A percentile compares a stretch with the other conserved stretches of the same genome.
These are phyloP conservation scores for Starmerella bombicola DNA, from an alignment of 805 yeast genomes.

Conservation along the genomic window DNA sequence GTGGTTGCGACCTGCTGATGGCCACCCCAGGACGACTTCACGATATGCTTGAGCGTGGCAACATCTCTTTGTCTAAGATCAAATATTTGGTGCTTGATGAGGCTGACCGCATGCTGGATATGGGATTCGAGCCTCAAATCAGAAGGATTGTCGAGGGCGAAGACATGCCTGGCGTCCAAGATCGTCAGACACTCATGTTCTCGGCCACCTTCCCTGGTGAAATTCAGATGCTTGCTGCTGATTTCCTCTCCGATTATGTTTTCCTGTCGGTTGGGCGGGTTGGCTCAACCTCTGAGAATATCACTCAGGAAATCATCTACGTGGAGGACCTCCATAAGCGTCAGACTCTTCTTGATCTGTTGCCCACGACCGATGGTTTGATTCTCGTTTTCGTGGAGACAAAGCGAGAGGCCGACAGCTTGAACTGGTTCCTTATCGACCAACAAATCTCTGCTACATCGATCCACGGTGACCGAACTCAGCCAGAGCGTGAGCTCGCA, in stretches of 20 bases:
- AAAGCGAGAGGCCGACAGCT: slow-evolving; percentile 93
- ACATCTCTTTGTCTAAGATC: slow-evolving; percentile 76
- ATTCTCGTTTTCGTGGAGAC: slow-evolving; percentile 95
- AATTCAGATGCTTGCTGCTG: slow-evolving; percentile 93
- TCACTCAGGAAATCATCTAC: slow-evolving; percentile 82
- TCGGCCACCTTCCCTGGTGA: slow-evolving; percentile 98
- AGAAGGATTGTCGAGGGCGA: slow-evolving; percentile 95
- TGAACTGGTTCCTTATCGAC: slow-evolving; percentile 80
- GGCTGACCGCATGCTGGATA: slow-evolving; percentile 99
- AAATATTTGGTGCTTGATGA: slow-evolving; percentile 97
- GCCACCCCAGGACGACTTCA: slow-evolving; percentile 99
- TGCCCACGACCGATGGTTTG: slow-evolving; percentile 71
- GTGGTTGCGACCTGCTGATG: slow-evolving; percentile 90
- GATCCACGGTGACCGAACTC: slow-evolving; percentile 98
- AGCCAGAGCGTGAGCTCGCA: slow-evolving; percentile 95
- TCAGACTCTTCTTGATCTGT: slow-evolving; percentile 76
- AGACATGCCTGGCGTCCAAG: slow-evolving; percentile 87
- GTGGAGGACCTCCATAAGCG: slow-evolving; percentile 92
- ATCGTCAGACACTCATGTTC: slow-evolving; percentile 96
- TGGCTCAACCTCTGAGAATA: slow-evolving; percentile 97
- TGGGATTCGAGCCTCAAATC: slow-evolving; percentile 99
- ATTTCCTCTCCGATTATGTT: slow-evolving; percentile 88
- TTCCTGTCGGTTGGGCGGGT: slow-evolving; percentile 97
- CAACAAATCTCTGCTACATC: slow-evolving; percentile 95
- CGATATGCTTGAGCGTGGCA: slow-evolving; percentile 90